These are phyloP conservation scores for Fraxinus platypoda DNA, from an alignment of 305 asterid genomes.

Conservation along the genomic window DNA sequence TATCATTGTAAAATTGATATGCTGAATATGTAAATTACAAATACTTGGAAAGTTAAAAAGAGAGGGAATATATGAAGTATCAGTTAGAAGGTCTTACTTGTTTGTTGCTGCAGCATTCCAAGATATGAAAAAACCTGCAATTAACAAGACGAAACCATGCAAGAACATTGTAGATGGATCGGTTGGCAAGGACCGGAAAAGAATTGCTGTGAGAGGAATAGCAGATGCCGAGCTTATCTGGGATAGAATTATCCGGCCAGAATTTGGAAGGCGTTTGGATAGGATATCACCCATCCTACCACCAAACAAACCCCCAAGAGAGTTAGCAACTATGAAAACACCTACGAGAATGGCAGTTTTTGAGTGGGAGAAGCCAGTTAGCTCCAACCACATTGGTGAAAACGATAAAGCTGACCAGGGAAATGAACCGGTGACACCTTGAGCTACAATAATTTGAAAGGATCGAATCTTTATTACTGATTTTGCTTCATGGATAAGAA, in stretches of 20 bases:
- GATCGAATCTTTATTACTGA: conserved; percentile 54
- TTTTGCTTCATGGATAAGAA: conserved; percentile 56
- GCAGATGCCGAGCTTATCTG: conserved; percentile 78
- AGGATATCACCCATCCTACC: conserved; percentile 74
- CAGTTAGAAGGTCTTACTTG: conserved; percentile 44
- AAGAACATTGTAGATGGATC: conserved; percentile 38
- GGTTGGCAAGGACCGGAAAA: conserved; percentile 53
- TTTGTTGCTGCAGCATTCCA: conserved; percentile 88
- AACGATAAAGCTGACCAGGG: conserved; percentile 85
- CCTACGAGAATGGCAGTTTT: conserved; percentile 55
- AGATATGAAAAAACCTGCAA: conserved; percentile 69
- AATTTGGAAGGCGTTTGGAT: conserved; percentile 52
- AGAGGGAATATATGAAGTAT: background rate
- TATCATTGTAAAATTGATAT: background rate
- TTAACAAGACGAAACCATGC: conserved; percentile 50
- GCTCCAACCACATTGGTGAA: conserved; percentile 85
- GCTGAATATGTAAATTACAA: background rate
- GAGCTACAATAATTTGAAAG: conserved; percentile 73
- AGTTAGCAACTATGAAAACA: conserved; percentile 49
- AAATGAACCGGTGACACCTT: conserved; percentile 76
- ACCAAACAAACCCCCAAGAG: conserved; percentile 72
- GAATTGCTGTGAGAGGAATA: conserved; percentile 67
- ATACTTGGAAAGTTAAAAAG: background rate
- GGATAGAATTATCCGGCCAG: conserved; percentile 64
- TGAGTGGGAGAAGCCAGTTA: conserved; percentile 61